phyloP scores from a whole-genome alignment of 768 basidiomycete species.

The Chalciporus piperatus region DNA sequence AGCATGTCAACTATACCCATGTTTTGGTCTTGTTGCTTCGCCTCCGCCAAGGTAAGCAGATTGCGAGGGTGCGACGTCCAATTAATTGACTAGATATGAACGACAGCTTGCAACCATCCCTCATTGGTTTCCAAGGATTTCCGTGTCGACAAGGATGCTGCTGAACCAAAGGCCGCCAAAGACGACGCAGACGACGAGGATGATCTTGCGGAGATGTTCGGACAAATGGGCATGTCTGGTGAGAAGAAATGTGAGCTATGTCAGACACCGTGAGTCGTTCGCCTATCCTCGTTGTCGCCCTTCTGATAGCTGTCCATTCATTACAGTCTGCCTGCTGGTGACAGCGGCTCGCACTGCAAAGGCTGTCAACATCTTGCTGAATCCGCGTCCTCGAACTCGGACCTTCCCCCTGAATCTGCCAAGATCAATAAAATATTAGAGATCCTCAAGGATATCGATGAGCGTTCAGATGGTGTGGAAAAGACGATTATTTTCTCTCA shows the following conservation, averaged over 20 bases:
- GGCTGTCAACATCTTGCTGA: conserved; percentile 57
- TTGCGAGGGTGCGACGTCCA: not conserved
- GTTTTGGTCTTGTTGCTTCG: conserved; percentile 73
- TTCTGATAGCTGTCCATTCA: not conserved
- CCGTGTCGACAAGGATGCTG: conserved; percentile 68
- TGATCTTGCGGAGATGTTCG: conserved; percentile 73
- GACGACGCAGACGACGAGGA: conserved; percentile 59
- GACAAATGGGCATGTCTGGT: conserved; percentile 56
- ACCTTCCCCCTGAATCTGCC: conserved; percentile 68
- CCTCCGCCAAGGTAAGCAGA: conserved; percentile 75
- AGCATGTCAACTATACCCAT: conserved; percentile 61
- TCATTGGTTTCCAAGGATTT: conserved; percentile 76
- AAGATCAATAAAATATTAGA: conserved; percentile 85
- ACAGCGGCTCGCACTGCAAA: conserved; percentile 46
- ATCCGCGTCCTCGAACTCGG: conserved; percentile 5
- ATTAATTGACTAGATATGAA: not conserved
- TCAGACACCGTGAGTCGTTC: conserved; percentile 55
- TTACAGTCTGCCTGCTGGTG: conserved; percentile 14
- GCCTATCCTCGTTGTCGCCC: not conserved
- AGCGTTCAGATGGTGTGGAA: conserved; percentile 56
- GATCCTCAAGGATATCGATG: conserved; percentile 63
- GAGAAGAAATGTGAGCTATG: conserved; percentile 78
- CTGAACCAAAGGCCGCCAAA: conserved; percentile 60
- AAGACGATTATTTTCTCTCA: conserved; percentile 98
- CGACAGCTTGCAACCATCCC: conserved; percentile 86